A percentile compares a stretch with the other conserved stretches of the same genome.
phyloP scores from a whole-genome alignment of 179 eudicot genomes.

The Sideroxylon spinosum region DNA sequence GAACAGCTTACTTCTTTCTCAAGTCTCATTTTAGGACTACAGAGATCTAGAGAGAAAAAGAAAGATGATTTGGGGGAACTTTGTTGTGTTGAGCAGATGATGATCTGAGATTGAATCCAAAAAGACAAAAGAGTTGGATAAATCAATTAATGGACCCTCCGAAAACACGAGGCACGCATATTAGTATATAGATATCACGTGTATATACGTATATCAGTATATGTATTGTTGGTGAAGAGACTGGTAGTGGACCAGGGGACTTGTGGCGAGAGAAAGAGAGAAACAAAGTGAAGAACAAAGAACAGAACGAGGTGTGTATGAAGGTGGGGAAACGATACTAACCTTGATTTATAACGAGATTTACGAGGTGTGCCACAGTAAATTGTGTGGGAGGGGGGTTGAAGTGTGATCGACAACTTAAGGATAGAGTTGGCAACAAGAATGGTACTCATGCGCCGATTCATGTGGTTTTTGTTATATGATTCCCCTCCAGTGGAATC shows the following conservation, averaged over 20 bases:
- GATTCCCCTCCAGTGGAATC: too few species aligned
- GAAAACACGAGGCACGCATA: too few species aligned
- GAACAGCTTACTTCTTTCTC: constrained; percentile 41
- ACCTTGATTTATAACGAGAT: background rate
- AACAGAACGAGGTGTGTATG: background rate
- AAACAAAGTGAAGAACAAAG: background rate
- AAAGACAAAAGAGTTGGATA: too few species aligned
- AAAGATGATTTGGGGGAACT: too few species aligned
- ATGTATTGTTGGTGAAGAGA: background rate
- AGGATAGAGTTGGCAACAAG: too few species aligned
- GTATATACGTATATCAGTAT: background rate
- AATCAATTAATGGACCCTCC: too few species aligned
- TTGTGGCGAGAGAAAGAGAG: background rate
- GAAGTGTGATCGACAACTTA: background rate
- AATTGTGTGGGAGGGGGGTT: background rate
- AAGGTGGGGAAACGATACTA: background rate
- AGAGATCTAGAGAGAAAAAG: too few species aligned
- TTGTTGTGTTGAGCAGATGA: too few species aligned
- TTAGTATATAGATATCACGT: background rate
- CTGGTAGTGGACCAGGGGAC: background rate
- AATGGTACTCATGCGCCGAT: too few species aligned
- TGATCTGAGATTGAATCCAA: too few species aligned
- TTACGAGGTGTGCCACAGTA: constrained; percentile 4
- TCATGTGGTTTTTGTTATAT: too few species aligned
- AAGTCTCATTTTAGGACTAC: constrained; percentile 28